Evolutionary conservation across 2,329 filamentous ascomycete genomes (phyloP).

Genomic region (Gnomoniopsis smithogilvyi): DNA sequence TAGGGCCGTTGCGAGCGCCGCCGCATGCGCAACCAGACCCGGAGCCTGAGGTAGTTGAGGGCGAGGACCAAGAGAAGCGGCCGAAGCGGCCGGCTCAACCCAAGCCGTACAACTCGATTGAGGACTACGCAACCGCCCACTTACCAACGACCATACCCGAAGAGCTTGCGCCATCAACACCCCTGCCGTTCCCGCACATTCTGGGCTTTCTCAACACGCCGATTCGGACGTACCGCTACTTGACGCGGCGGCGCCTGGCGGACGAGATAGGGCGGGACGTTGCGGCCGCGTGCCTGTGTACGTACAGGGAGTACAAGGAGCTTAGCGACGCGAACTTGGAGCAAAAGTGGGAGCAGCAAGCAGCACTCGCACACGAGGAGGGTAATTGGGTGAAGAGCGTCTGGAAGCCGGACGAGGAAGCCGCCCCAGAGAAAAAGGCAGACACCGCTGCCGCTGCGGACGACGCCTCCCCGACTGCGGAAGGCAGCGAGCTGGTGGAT

Average conservation of each 20-base stretch:
- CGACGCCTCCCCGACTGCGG: constrained; percentile 10
- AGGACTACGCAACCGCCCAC: constrained; percentile 65
- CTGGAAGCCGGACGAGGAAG: constrained; percentile 50
- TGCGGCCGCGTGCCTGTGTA: constrained; percentile 74
- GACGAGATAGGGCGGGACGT: constrained; percentile 86
- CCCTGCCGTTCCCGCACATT: constrained; percentile 80
- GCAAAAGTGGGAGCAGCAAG: constrained; percentile 57
- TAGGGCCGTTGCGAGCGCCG: constrained; percentile 75
- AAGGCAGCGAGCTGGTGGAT: constrained; percentile 8
- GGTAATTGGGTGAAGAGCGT: constrained; percentile 80
- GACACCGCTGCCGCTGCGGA: constrained; percentile 23
- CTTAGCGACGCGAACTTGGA: constrained; percentile 28
- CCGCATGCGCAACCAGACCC: constrained; percentile 28
- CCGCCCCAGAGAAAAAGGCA: constrained; percentile 45
- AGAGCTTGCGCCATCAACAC: constrained; percentile 68
- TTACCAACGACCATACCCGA: constrained; percentile 65
- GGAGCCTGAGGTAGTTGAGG: constrained; percentile 22
- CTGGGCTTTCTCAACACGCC: constrained; percentile 91
- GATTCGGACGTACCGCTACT: constrained; percentile 79
- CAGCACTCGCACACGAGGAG: constrained; percentile 68
- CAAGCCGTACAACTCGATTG: constrained; percentile 68
- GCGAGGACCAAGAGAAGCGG: constrained; percentile 45
- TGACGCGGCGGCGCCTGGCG: constrained; percentile 80
- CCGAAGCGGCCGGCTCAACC: constrained; percentile 59
- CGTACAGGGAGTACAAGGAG: constrained; percentile 47